Base-by-base conservation (phyloP, 2,329 filamentous ascomycete species). In the Exophiala xenobiotica region DNA sequence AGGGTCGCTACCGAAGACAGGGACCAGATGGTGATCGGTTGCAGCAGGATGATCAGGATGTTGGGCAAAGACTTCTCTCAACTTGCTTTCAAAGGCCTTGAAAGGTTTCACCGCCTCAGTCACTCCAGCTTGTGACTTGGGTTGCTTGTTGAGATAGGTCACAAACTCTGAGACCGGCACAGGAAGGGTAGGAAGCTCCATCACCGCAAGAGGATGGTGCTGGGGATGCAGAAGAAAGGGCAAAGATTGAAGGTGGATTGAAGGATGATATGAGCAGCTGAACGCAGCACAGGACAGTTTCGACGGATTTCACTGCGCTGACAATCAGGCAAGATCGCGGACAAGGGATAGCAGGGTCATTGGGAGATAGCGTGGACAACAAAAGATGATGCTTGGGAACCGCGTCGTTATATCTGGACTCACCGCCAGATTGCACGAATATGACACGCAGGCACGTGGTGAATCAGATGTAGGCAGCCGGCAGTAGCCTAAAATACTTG, bases 41-140 rank as follows among this genome's bases (percentile, higher is more conserved):
- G 66, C 46, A 16, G 61, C 60, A 9, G 63, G 49, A 43, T 71
- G 61, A 18, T 62, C 57, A n/a, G 64, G 66, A n/a, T 70, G 61
- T 49, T 72, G 70, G 4, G 70, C 70, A 53, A 67, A 73, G 6
- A 66, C 58, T 49, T 67, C 69, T 20, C 70, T 66, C 3, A 68
- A 48, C 19, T 62, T 64, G 1, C 60, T 63, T 48, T 73, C 70
- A 33, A 64, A 70, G 2, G 60, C 61, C 43, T 68, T 70, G 61
- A 66, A 73, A 1, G 70, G 70, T 19, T 60, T 51, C 7, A 70
- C 44, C 51, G 68, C 61, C 11, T 67, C 57, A 3, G 47, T 45
- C 1, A 69, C 64, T n/a, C 63, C 60, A 4, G 48, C 61, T 4
- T 64, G 48, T 3, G 60, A 56, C 8, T 65, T 55, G 4, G 60